These are phyloP conservation scores for Phytophthora cactorum DNA, from an alignment of 352 stramenopile species.

Conservation along the genomic window DNA sequence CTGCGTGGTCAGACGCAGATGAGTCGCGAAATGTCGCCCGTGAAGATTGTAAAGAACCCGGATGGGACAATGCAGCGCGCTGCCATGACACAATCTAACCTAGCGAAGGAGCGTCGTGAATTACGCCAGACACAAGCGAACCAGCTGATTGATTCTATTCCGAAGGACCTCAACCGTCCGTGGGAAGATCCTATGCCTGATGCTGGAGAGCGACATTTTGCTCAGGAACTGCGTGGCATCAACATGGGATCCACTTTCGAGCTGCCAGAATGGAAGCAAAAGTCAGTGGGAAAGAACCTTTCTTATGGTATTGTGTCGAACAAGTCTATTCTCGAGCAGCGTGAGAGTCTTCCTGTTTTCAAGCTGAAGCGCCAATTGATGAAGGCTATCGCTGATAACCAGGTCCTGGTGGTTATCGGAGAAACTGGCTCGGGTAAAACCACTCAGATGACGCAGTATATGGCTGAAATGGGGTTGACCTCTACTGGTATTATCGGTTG, in stretches of 20 bases:
- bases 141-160: constrained; percentile 96
- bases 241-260: constrained; percentile 92
- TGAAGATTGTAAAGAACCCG: constrained; percentile 99
- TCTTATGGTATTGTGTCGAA: constrained; percentile 97
- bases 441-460: constrained; percentile 99
- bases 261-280: constrained; percentile 98
- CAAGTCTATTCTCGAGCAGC: constrained; percentile 96
- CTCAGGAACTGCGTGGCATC: constrained; percentile 94
- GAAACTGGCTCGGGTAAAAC: constrained; percentile 99
- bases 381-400: constrained; percentile 95
- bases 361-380: constrained; percentile 97
- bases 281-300: constrained; percentile 96
- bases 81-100: constrained; percentile 95
- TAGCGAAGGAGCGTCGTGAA: constrained; percentile 98
- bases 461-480: constrained; percentile 97
- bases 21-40: constrained; percentile 92
- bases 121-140: constrained; percentile 97
- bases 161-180: constrained; percentile 98
- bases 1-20: constrained; percentile 94
- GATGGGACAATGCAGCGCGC: constrained; percentile 98
- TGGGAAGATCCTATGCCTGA: constrained; percentile 99
- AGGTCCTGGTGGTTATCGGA: constrained; percentile 98
- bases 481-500: constrained; percentile 97
- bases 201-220: constrained; percentile 97
- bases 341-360: constrained; percentile 96